phyloP scores from a whole-genome alignment of 176 grass and related monocot genomes.

The Zizania latifolia region DNA sequence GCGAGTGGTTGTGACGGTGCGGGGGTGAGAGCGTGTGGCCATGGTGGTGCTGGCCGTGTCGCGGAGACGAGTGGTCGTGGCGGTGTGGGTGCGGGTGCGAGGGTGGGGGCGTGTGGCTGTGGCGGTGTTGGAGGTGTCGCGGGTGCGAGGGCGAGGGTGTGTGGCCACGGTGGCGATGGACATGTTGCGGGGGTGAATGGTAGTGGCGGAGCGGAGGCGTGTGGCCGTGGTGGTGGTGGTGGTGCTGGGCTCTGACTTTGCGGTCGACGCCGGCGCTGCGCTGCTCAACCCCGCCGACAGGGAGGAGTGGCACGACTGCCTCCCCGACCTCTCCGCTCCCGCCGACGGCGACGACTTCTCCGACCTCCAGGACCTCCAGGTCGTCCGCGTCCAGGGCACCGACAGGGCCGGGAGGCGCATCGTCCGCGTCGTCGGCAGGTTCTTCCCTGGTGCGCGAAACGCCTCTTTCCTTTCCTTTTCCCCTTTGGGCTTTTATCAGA shows the following conservation, averaged over 20 bases:
- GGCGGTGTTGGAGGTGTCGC: too few species aligned
- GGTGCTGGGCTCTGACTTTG: constrained; percentile 73
- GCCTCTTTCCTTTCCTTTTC: neutral
- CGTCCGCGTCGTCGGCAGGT: constrained; percentile 76
- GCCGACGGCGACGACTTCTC: constrained; percentile 59
- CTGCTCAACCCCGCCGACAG: constrained; percentile 44
- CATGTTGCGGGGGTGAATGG: too few species aligned
- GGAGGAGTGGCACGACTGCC: constrained; percentile 83
- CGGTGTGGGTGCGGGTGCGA: too few species aligned
- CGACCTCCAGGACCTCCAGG: constrained; percentile 82
- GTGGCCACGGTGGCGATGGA: too few species aligned
- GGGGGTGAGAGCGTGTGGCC: too few species aligned
- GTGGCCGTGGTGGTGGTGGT: too few species aligned
- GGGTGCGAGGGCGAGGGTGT: too few species aligned
- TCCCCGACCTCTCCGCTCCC: constrained; percentile 24
- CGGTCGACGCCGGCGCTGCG: constrained; percentile 42
- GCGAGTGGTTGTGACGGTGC: too few species aligned
- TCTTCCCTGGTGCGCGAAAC: constrained; percentile 59
- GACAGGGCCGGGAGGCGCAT: constrained; percentile 57
- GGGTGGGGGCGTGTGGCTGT: too few species aligned
- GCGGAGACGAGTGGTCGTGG: too few species aligned
- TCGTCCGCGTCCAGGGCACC: constrained; percentile 55
- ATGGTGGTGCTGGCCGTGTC: too few species aligned
- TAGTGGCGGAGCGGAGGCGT: too few species aligned
- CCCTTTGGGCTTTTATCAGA: neutral